phyloP scores from a whole-genome alignment of 371 early-diverging fungal species.

The Coemansia sp. region DNA sequence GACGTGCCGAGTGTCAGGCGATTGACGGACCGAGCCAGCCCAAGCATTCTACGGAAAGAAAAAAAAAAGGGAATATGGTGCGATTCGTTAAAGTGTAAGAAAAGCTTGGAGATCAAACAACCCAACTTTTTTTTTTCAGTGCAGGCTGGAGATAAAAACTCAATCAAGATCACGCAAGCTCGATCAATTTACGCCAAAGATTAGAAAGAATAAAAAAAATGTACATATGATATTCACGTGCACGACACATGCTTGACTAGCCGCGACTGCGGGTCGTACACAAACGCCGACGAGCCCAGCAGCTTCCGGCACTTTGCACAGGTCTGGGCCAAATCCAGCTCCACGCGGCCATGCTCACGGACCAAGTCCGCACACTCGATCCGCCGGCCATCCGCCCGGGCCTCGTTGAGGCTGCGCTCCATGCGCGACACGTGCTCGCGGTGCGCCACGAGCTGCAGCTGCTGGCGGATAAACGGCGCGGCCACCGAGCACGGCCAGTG shows the following conservation, averaged over 20 bases:
- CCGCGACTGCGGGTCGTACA: conserved; percentile 4
- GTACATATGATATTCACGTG: neutral
- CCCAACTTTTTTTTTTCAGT: too few species aligned
- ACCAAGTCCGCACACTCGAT: neutral
- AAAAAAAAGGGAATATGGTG: neutral
- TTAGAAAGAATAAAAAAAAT: too few species aligned
- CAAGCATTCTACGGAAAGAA: conserved; percentile 1
- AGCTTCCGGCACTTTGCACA: conserved; percentile 45
- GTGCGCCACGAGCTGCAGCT: conserved; percentile 7
- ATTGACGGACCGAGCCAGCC: neutral
- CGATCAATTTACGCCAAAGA: too few species aligned
- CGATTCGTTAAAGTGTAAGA: neutral
- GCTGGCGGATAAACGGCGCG: conserved; percentile 26
- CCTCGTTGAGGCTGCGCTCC: conserved; percentile 15
- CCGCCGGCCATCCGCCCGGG: conserved; percentile 1
- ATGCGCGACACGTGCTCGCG: conserved; percentile 5
- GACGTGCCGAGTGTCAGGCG: neutral
- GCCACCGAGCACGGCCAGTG: conserved; percentile 33
- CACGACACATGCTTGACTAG: neutral
- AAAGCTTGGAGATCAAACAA: too few species aligned
- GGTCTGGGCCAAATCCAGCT: conserved; percentile 38
- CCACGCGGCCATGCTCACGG: conserved; percentile 6
- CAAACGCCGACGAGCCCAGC: conserved; percentile 45
- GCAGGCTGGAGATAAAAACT: too few species aligned
- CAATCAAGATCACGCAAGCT: too few species aligned